These are phyloP conservation scores for Trichoderma virens DNA, from an alignment of 495 filamentous ascomycete species.

Conservation along the genomic window DNA sequence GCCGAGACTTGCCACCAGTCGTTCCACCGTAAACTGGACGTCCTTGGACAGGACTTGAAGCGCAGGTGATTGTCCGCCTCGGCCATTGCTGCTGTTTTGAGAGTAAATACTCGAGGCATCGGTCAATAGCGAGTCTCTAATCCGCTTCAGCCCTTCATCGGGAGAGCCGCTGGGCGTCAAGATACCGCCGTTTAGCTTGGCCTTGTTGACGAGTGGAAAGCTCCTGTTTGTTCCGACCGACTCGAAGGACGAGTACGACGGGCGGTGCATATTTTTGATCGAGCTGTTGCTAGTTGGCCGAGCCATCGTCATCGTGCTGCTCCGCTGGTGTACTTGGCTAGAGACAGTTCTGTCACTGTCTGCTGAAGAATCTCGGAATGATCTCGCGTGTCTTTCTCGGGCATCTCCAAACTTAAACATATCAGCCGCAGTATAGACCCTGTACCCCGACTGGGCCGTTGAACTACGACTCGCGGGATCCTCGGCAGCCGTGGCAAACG, in stretches of 20 bases:
- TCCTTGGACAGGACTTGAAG: constrained; percentile 52
- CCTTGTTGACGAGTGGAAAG: constrained; percentile 45
- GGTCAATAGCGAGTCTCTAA: constrained; percentile 32
- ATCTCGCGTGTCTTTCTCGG: neutral
- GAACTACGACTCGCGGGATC: constrained; percentile 31
- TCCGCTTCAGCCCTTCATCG: constrained; percentile 30
- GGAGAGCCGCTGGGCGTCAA: constrained; percentile 31
- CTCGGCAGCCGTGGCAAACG: constrained; percentile 79
- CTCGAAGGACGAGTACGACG: constrained; percentile 41
- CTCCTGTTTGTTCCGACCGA: constrained; percentile 43
- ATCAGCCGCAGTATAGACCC: constrained; percentile 11
- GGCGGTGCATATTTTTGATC: constrained; percentile 30
- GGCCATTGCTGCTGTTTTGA: constrained; percentile 14
- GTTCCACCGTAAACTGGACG: constrained; percentile 69
- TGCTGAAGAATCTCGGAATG: neutral
- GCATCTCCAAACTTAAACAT: neutral
- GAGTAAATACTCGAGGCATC: constrained; percentile 29
- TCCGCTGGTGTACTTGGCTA: neutral
- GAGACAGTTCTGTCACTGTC: neutral
- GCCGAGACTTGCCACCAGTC: constrained; percentile 65
- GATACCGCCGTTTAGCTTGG: constrained; percentile 34
- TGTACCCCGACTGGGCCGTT: constrained; percentile 13
- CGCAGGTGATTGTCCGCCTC: constrained; percentile 11
- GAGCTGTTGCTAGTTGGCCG: constrained; percentile 32
- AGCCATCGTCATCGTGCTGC: constrained; percentile 16